A percentile compares a stretch with the other conserved stretches of the same genome.
Evolutionary conservation across 1,284 basidiomycete species (phyloP).

Genomic region (Cerrena zonata): DNA sequence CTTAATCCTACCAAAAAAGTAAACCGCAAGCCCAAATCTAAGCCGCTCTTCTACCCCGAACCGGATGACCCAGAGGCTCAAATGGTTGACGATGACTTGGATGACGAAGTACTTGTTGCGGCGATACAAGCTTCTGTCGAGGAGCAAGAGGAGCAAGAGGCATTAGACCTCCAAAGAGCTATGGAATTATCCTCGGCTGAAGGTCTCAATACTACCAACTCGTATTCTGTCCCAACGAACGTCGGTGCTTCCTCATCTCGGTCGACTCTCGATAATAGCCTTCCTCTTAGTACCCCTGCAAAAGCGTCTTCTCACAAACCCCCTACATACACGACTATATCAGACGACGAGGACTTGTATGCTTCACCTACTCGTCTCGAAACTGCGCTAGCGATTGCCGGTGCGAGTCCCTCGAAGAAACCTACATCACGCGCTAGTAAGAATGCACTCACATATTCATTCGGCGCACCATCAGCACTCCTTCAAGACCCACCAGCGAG

Average conservation of each 20-base stretch:
- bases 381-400: conserved; percentile 60
- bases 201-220: conserved; percentile 14
- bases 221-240: conserved; percentile 3
- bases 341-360: conserved; percentile 35
- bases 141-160: conserved; percentile 28
- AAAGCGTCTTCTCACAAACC: neutral
- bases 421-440: conserved; percentile 8
- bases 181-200: conserved; percentile 25
- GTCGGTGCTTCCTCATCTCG: conserved; percentile 4
- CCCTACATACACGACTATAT: neutral
- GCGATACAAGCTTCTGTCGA: conserved; percentile 59
- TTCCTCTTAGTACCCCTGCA: conserved; percentile 4
- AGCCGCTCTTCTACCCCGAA: conserved; percentile 53
- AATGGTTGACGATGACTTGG: conserved; percentile 21
- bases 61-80: conserved; percentile 35
- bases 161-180: conserved; percentile 26
- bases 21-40: conserved; percentile 24
- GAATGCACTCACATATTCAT: too few species aligned
- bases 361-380: conserved; percentile 52
- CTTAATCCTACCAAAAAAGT: conserved; percentile 27
- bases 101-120: conserved; percentile 48
- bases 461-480: neutral
- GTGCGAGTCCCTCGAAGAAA: conserved; percentile 37
- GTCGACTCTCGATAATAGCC: conserved; percentile 9
- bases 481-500: too few species aligned